Conservation (phyloP, 805 yeast genomes). For the Myxozyma neotropica region DNA sequence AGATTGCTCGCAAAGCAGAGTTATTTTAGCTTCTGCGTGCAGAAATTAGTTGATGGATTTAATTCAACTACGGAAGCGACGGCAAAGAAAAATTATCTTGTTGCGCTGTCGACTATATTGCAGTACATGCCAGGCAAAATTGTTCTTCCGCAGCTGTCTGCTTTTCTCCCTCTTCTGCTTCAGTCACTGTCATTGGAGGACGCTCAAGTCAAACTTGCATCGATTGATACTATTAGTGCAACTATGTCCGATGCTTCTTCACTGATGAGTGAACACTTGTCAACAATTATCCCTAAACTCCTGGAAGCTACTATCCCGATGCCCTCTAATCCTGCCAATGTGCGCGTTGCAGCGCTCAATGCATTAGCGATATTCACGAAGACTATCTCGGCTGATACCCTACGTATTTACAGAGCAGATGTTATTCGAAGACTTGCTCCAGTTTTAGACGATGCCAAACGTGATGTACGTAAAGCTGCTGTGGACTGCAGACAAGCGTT, state of each 20-base stretch:
- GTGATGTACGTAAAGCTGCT: constrained; percentile 74
- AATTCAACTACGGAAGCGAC: constrained; percentile 33
- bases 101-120: constrained; percentile 67
- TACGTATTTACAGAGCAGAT: constrained; percentile 55
- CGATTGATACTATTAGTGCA: constrained; percentile 60
- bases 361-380: constrained; percentile 56
- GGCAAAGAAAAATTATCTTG: constrained; percentile 56
- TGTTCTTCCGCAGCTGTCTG: constrained; percentile 62
- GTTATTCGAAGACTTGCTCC: constrained; percentile 53
- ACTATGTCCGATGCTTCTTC: constrained; percentile 59
- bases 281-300: constrained; percentile 59
- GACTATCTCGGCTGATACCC: constrained; percentile 44
- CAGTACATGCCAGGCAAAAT: constrained; percentile 65
- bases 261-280: constrained; percentile 56
- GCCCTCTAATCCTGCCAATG: constrained; percentile 48
- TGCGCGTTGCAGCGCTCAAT: constrained; percentile 59
- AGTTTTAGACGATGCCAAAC: constrained; percentile 70
- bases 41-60: constrained; percentile 55
- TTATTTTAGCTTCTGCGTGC: constrained; percentile 63
- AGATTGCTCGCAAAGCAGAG: constrained; percentile 79
- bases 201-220: constrained; percentile 57
- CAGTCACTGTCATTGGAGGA: constrained; percentile 57
- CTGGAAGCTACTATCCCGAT: constrained; percentile 41
- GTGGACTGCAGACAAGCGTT: constrained; percentile 78
- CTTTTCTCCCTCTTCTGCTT: constrained; percentile 70